Conservation (phyloP, 2,329 filamentous ascomycete genomes). For the Cladophialophora exuberans region DNA sequence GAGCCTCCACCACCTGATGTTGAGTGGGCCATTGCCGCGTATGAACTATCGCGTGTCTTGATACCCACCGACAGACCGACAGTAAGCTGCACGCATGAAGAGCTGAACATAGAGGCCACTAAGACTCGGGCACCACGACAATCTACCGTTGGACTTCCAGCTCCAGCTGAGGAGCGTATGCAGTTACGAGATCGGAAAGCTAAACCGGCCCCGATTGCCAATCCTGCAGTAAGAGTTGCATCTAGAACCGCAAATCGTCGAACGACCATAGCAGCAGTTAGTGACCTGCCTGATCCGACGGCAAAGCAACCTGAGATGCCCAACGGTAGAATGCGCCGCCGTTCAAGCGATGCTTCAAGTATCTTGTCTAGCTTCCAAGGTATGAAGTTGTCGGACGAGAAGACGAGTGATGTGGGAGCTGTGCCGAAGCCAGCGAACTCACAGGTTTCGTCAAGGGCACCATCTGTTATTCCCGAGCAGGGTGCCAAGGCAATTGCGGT, state of each 20-base stretch:
- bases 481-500: constrained; percentile 49
- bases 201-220: constrained; percentile 49
- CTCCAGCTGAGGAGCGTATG: constrained; percentile 60
- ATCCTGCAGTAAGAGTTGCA: constrained; percentile 56
- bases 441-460: constrained; percentile 26
- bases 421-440: background rate
- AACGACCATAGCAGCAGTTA: constrained; percentile 62
- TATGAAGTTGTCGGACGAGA: constrained; percentile 36
- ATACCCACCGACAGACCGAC: constrained; percentile 77
- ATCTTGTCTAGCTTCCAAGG: constrained; percentile 34
- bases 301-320: constrained; percentile 22
- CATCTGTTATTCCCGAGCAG: constrained; percentile 28
- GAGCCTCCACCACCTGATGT: constrained; percentile 79
- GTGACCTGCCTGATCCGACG: constrained; percentile 47
- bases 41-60: constrained; percentile 79
- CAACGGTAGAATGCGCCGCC: constrained; percentile 27
- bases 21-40: constrained; percentile 80
- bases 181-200: constrained; percentile 73
- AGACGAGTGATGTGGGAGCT: background rate
- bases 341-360: constrained; percentile 39
- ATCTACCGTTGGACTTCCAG: constrained; percentile 51
- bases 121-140: constrained; percentile 67
- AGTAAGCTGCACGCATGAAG: constrained; percentile 74
- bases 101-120: constrained; percentile 72
- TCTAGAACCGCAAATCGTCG: constrained; percentile 55